Base-by-base conservation (phyloP, 2,329 filamentous ascomycete genomes). In the Chaetothyriales sp. region DNA sequence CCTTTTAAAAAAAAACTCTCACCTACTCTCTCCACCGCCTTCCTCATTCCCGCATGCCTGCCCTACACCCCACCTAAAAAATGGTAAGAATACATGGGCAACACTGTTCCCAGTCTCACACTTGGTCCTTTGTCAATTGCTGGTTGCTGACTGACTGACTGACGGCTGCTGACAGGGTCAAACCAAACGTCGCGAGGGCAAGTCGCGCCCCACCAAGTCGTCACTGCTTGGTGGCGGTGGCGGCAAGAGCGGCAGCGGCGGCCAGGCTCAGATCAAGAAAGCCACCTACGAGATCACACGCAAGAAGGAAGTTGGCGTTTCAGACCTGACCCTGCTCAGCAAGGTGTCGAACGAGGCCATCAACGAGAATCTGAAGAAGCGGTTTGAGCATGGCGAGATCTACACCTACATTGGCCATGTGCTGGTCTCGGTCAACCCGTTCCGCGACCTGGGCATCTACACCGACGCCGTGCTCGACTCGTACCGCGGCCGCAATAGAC, bases 361-460 rank as follows among this genome's bases (percentile, higher is more conserved):
- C 75, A 98, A 98, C 72, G 92, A 96, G 52, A 98, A 98, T 68
- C 68, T 98, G 68, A 95, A 95, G 76, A 93, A 96, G 74, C 82
- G 92, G 55, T 98, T 98, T 69, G 87, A 96, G 66, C 89, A 90
- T 75, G 83, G 78, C 68, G 90, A 98, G 71, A 98, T 98, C 67
- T 98, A 98, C 73, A 98, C 92, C 64, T 98, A 98, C 70, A 98
- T 98, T 67, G 92, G 92, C 72, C 90, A 96, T 83, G 92, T 98
- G 69, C 70, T 98, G 77, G 92, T 98, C 61, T 96, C 92, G 42
- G 92, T 98, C 68, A 98, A 98, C 69, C 92, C 92, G 36, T 98
- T 98, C 70, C 82, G 87, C 65, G 92, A 98, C 65, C 76, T 95
- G 73, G 92, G 92, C 51, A 96, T 98, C 71, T 98, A 98, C 71